Evolutionary conservation across 495 filamentous ascomycete genomes (phyloP), one percentile per base, ranked within the genome.

Genomic region (Annulohypoxylon maeteangense): DNA sequence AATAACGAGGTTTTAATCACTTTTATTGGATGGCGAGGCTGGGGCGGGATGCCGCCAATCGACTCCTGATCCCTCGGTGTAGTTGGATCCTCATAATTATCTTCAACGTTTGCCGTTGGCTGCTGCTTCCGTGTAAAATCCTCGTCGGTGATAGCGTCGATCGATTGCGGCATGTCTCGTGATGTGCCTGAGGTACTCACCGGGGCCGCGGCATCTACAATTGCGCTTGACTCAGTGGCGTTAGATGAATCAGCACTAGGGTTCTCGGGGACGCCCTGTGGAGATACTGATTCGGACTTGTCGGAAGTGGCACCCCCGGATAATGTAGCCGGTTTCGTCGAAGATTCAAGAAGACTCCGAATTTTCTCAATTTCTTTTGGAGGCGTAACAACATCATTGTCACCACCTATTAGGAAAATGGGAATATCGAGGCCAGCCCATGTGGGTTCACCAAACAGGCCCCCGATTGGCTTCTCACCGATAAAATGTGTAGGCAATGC

Each of bases 361-460:
- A 98, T 92, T 75, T 90, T 90, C 56, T 88, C 86, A 16, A 95
- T 81, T 71, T 97, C 91, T 18, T 71, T 81, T 0, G 90, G 84
- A 14, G 89, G 90, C 2, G 91, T 93, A 27, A 98, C 84, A 7
- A 82, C 80, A 76, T 98, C 95, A 11, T 88, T 81, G 70, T 91
- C 90, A 32, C 93, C 95, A 31, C 88, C 93, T 22, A 97, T 84
- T 6, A 97, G 81, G 65, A 92, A 90, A 25, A 97, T 84, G 3
- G 95, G 95, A 25, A 89, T 78, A 20, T 88, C 77, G 25, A 98
- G 80, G 10, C 86, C 89, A 16, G 87, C 82, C 95, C 95, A 98
- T 23, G 90, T 82, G 2, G 90, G 85, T 57, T 85, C 76, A 0
- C 90, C 88, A 42, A 93, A 90, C 10, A 95, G 75, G 2, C 92